Evolutionary conservation across 2,329 filamentous ascomycete species (phyloP), one percentile per base, ranked within the genome.

Genomic region (Seiridium cupressi): DNA sequence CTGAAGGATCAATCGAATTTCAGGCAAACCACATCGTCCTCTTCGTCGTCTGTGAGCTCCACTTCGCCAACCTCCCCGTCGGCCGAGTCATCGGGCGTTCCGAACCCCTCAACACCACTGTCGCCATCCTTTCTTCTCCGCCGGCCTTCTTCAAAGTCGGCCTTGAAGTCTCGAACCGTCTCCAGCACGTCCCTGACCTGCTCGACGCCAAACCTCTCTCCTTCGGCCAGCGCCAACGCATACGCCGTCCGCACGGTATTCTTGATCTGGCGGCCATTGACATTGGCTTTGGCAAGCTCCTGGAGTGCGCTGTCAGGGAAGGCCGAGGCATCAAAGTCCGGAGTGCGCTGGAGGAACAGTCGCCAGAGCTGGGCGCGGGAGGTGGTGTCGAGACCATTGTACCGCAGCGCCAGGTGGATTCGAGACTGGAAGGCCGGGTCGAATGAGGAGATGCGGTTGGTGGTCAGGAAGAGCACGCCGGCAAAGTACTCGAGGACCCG

Each of bases 391-490:
- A 53, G 49, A 13, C 9, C n/a, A 7, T 13, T 11, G 49, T 53
- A 35, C 26, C 34, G 26, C 5, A 53, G 49, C 11, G 49, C 49
- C 13, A 53, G 49, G 34, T 55, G 53, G 53, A 55, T 44, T 5
- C 36, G 53, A 7, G 53, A 55, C 36, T 42, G 34, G 36, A 55
- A 55, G 13, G 53, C 32, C 9, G 9, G 11, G 53, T 42, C 53
- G 38, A 55, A 55, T 60, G 75, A 72, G 44, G 72, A 69, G 40
- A 77, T 71, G 38, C 78, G 77, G 66, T 82, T 83, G 46, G 77
- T 80, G 3, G 79, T 81, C 61, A 82, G 72, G 70, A 81, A 81
- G 47, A 82, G 72, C 57, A 81, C 78, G 34, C 78, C 78, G 64
- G 78, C 72, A 68, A 79, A 81, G 73, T 79, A 80, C 69, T 81